Conservation (phyloP, 257 asterid genomes). For the Ilex aquifolium region DNA sequence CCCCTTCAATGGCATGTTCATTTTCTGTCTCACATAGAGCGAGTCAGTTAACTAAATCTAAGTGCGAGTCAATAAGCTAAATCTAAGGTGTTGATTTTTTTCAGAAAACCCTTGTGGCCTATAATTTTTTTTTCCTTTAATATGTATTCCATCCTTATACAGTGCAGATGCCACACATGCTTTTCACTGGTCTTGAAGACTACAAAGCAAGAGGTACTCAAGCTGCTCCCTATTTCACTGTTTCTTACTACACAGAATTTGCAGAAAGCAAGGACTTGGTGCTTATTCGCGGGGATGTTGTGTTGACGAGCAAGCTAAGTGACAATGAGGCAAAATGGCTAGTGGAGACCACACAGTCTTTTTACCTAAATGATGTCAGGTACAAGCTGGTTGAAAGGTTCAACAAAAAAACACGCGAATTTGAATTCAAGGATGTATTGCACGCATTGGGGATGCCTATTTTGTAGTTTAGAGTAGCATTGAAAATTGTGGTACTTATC, state of each 20-base stretch:
- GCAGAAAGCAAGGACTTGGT: slow-evolving; percentile 83
- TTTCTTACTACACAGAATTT: slow-evolving; percentile 71
- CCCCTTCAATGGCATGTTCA: too few relatives aligned
- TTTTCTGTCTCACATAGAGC: too few relatives aligned
- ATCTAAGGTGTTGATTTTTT: too few relatives aligned
- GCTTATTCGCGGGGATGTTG: slow-evolving; percentile 82
- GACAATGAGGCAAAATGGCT: slow-evolving; percentile 87
- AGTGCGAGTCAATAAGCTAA: too few relatives aligned
- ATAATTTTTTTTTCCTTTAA: too few relatives aligned
- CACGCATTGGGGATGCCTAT: slow-evolving; percentile 76
- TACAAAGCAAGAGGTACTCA: slow-evolving; percentile 95
- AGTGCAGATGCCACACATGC: slow-evolving; percentile 90
- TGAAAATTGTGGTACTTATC: too few relatives aligned
- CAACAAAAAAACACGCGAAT: slow-evolving; percentile 73
- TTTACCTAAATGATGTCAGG: slow-evolving; percentile 79
- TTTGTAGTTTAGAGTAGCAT: slow-evolving; percentile 21
- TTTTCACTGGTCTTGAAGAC: slow-evolving; percentile 95
- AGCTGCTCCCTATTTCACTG: slow-evolving; percentile 86
- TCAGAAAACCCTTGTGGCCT: too few relatives aligned
- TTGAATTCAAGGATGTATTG: slow-evolving; percentile 87
- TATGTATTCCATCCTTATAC: slow-evolving; percentile 11
- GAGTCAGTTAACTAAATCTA: too few relatives aligned
- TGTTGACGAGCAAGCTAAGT: slow-evolving; percentile 81
- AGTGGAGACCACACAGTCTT: slow-evolving; percentile 78
- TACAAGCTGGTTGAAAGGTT: slow-evolving; percentile 82